Percentiles rank a stretch among this genome's conserved stretches.
Evolutionary conservation across 306 rosid species (phyloP).

Genomic region (Oxytropis ochrocephala): DNA sequence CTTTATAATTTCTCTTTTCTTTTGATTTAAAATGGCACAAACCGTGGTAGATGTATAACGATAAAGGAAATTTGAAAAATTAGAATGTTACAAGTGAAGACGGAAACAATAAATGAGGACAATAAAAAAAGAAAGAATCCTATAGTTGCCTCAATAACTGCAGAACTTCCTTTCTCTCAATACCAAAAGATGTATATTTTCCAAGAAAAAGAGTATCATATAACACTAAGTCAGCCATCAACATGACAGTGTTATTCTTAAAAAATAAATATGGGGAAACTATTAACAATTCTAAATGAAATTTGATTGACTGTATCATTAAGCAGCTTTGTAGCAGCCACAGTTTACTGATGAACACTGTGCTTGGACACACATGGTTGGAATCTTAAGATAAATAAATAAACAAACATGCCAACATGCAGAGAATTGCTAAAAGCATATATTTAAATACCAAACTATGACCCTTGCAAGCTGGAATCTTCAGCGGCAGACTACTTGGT

Average conservation of each 20-base stretch:
- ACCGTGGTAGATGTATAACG: background rate
- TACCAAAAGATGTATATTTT: background rate
- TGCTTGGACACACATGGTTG: background rate
- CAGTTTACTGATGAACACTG: background rate
- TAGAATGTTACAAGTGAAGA: background rate
- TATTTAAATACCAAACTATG: constrained; percentile 58
- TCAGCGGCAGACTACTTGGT: constrained; percentile 79
- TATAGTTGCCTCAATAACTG: background rate
- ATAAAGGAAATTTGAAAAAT: background rate
- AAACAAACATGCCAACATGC: background rate
- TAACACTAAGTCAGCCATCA: background rate
- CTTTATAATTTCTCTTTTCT: background rate
- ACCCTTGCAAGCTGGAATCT: constrained; percentile 98
- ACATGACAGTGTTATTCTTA: background rate
- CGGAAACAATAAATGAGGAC: background rate
- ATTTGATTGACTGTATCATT: background rate
- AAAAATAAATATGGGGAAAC: background rate
- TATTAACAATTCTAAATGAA: background rate
- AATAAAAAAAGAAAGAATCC: too few species aligned
- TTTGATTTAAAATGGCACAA: background rate
- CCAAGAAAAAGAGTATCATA: background rate
- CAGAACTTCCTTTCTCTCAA: background rate
- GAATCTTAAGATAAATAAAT: background rate
- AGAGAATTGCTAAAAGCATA: background rate
- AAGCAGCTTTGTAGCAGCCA: background rate